These are phyloP conservation scores for Venturia carpophila DNA, from an alignment of 2,329 filamentous ascomycete genomes.

Conservation along the genomic window DNA sequence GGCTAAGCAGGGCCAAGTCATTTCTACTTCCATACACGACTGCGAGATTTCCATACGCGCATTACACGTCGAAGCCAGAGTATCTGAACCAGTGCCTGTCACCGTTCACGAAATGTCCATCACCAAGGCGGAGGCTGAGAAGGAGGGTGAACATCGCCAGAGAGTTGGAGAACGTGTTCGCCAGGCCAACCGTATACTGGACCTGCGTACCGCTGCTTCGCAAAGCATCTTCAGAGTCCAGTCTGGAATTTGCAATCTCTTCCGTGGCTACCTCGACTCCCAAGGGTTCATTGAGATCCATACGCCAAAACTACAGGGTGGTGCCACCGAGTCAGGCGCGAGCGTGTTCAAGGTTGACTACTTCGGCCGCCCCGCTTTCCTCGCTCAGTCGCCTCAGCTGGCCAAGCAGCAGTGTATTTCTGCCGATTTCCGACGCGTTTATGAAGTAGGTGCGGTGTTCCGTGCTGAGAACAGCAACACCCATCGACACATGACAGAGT, in stretches of 20 bases:
- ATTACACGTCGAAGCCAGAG: conserved; percentile 53
- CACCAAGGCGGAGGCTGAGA: conserved; percentile 48
- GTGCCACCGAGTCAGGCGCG: conserved; percentile 83
- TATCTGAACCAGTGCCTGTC: conserved; percentile 58
- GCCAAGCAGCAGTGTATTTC: conserved; percentile 91
- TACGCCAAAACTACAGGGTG: conserved; percentile 83
- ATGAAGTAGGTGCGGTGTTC: conserved; percentile 85
- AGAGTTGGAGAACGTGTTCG: conserved; percentile 66
- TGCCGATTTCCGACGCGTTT: conserved; percentile 81
- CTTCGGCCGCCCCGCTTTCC: conserved; percentile 77
- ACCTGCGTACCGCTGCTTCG: conserved; percentile 75
- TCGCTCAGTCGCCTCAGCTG: conserved; percentile 85
- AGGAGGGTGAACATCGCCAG: conserved; percentile 48
- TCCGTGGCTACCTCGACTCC: conserved; percentile 66
- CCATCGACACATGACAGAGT: conserved; percentile 87
- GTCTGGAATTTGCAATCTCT: conserved; percentile 69
- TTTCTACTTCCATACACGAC: conserved; percentile 66
- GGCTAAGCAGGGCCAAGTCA: conserved; percentile 56
- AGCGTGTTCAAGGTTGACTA: conserved; percentile 90
- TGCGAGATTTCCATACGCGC: conserved; percentile 66
- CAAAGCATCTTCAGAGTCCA: conserved; percentile 85
- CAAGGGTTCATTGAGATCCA: conserved; percentile 87
- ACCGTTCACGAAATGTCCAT: conserved; percentile 64
- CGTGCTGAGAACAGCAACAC: conserved; percentile 94
- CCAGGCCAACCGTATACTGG: conserved; percentile 70